Base-by-base conservation (phyloP, 2,329 filamentous ascomycete species). In the Annulohypoxylon truncatum region DNA sequence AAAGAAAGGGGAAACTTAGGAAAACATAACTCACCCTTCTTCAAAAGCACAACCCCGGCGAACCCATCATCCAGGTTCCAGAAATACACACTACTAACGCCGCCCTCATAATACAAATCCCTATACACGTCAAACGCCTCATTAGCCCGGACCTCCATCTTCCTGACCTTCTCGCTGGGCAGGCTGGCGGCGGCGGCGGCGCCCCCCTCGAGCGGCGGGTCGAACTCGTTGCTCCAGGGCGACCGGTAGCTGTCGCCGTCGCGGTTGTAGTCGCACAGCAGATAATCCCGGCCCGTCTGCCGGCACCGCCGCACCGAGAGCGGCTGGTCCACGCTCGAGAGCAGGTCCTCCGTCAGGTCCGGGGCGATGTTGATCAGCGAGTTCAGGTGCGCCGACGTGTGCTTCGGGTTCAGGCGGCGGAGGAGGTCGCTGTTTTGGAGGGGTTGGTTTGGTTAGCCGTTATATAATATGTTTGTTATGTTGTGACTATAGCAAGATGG, bases 61-160 rank as follows among this genome's bases (percentile, higher is more conserved):
- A 99, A 99, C 7, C 96, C 96, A 80, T 99, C 96, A 74, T 99
- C 96, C 78, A 98, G 82, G 78, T 97, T 96, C 96, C 96, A 99
- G 69, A 99, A 92, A 81, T 99, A 99, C 38, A 98, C 96, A 77
- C 92, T 96, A 73, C 93, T 96, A 66, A 97, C 93, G 26, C 96
- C 95, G 3, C 96, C 96, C 82, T 98, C 96, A 77, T 97, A 97
- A 82, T 97, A 99, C 81, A 99, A 83, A 79, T 98, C 95, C 68
- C 96, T 85, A 81, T 99, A 99, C 58, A 98, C 90, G 80, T 99
- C 96, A 81, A 99, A 97, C 4, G 94, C 95, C 80, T 97, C 93
- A 78, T 98, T 98, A 57, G 96, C 93, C 76, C 90, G 90, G 77
- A 98, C 81, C 84, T 99, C 96, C 89, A 98, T 95, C 83, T 92